Evolutionary conservation across 768 basidiomycete species (phyloP).

Genomic region (Tricholomella constricta): DNA sequence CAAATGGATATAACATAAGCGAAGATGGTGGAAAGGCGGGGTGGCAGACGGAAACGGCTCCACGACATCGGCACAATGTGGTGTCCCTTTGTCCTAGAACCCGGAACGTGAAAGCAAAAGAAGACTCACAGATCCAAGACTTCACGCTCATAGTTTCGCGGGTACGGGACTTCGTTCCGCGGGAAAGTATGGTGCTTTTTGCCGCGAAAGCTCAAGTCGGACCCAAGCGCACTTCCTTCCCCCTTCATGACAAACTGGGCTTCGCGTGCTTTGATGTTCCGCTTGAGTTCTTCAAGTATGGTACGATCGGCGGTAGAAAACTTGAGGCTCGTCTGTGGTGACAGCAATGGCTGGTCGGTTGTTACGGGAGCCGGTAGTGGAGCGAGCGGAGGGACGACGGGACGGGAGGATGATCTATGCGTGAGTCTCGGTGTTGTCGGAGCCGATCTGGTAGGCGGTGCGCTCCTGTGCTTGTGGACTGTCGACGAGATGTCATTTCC

Average conservation of each 20-base stretch:
- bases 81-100: constrained; percentile 1
- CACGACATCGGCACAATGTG: background rate
- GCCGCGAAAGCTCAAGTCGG: constrained; percentile 32
- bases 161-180: constrained; percentile 62
- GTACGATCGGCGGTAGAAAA: constrained; percentile 66
- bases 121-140: constrained; percentile 66
- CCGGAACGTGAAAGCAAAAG: constrained; percentile 9
- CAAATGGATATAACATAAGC: background rate
- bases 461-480: background rate
- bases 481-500: background rate
- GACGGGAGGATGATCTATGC: constrained; percentile 6
- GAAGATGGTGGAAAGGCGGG: background rate
- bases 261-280: constrained; percentile 51
- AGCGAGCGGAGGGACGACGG: constrained; percentile 11
- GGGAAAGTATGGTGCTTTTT: constrained; percentile 60
- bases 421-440: constrained; percentile 16
- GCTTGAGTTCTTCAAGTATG: constrained; percentile 58
- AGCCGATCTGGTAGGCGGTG: constrained; percentile 6
- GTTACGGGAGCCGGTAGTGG: constrained; percentile 3
- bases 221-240: constrained; percentile 30
- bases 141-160: constrained; percentile 62
- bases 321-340: constrained; percentile 28
- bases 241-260: constrained; percentile 59
- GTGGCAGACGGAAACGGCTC: background rate
- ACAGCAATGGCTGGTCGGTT: constrained; percentile 5